Base-by-base conservation (phyloP, 2,329 filamentous ascomycete species). In the Onygena corvina region DNA sequence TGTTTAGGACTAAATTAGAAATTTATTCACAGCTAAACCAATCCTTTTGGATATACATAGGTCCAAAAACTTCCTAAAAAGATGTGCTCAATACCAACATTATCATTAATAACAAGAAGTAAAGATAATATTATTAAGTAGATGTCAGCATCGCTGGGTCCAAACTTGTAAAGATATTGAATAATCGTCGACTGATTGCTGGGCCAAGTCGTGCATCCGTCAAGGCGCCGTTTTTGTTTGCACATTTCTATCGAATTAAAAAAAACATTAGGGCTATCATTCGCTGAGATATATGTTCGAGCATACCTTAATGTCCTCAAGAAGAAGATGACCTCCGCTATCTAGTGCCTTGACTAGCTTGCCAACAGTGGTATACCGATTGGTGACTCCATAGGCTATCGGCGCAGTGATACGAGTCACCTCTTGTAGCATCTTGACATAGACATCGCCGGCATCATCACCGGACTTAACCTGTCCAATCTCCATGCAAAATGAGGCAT, bases 401-500 rank as follows among this genome's bases (percentile, higher is more conserved):
- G 82, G 77, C 0, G 79, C 76, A 4, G 86, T 89, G 12, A 90
- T 75, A 12, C 84, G 76, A 11, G 73, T 72, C 34, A 89, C 77
- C 65, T 88, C 81, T 64, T 87, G 81, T 46, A 92, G 67, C 84
- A 90, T 86, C 55, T 78, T 77, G 38, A 79, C 69, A 54, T 83
- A 90, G 0, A 80, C 86, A 57, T 89, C 84, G 4, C 68, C 63
- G 1, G 74, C 67, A 36, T 78, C 76, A 23, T 83, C 76, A 23
- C 85, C 85, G 0, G 80, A 77, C 49, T 77, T 79, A 35, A 90
- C 82, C 64, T 90, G 85, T 0, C 85, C 85, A 0, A 72, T 71
- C 48, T 86, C 84, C 82, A 89, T 88, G 65, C 84, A 89, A 62
- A 90, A 90, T 0, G 76, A 73, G 2, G 68, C 63, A 56, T 70